Evolutionary conservation across 2,329 filamentous ascomycete genomes (phyloP).

Genomic region (Xylariales sp.): DNA sequence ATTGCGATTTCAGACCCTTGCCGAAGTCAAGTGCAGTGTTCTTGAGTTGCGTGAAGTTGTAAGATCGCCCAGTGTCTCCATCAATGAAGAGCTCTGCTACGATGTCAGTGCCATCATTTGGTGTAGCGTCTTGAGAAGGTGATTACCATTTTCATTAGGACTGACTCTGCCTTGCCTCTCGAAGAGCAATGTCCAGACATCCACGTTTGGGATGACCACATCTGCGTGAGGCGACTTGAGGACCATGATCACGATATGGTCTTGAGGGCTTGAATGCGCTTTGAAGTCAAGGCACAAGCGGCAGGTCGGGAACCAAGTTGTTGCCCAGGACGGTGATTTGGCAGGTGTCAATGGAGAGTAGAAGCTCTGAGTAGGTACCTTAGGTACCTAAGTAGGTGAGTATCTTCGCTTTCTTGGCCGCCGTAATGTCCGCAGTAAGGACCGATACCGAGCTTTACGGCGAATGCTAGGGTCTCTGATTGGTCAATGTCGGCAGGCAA

Average conservation of each 20-base stretch:
- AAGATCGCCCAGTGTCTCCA: conserved; percentile 59
- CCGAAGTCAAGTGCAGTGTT: conserved; percentile 70
- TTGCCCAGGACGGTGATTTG: too few relatives aligned
- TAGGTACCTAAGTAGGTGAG: too few relatives aligned
- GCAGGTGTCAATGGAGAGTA: too few relatives aligned
- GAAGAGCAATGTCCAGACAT: conserved; percentile 77
- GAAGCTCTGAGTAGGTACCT: too few relatives aligned
- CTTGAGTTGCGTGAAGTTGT: conserved; percentile 67
- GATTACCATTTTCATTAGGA: conserved; percentile 67
- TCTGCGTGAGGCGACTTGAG: conserved; percentile 60
- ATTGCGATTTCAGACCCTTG: conserved; percentile 67
- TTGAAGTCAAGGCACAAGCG: too few relatives aligned
- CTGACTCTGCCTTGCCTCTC: conserved; percentile 61
- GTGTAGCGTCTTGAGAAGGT: neutral
- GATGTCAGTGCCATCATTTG: conserved; percentile 10
- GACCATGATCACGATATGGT: conserved; percentile 54
- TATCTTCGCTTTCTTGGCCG: too few relatives aligned
- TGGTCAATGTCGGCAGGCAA: too few relatives aligned
- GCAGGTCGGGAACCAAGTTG: too few relatives aligned
- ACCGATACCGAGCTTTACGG: too few relatives aligned
- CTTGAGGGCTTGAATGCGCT: conserved; percentile 6
- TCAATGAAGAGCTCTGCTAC: conserved; percentile 71
- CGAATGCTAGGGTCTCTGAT: too few relatives aligned
- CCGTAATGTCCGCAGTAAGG: too few relatives aligned
- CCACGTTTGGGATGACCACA: conserved; percentile 66